Percentiles rank a stretch among this genome's conserved stretches.
These are phyloP conservation scores for Pigoraptor vietnamica DNA, from an alignment of 78 protist genomes.

Conservation along the genomic window DNA sequence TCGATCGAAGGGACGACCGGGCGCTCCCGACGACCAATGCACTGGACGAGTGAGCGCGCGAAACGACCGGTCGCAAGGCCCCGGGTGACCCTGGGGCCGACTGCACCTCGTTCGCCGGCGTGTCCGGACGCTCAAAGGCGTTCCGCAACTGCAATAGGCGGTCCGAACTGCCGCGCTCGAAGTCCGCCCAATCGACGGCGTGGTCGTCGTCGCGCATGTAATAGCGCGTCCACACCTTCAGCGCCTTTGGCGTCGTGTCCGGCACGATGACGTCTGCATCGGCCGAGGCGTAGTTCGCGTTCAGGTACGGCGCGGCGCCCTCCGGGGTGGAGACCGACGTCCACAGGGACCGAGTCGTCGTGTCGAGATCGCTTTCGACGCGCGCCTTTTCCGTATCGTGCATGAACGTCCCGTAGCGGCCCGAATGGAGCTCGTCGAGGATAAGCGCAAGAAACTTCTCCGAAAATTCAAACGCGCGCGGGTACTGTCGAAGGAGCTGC, in stretches of 20 bases:
- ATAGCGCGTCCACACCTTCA: not conserved
- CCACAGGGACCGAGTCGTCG: not conserved
- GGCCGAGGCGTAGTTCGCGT: not conserved
- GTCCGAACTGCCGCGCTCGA: not conserved
- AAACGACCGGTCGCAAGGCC: not conserved
- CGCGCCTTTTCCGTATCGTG: not conserved
- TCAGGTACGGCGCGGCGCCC: not conserved
- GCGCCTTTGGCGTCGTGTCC: not conserved
- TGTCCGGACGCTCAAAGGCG: not conserved
- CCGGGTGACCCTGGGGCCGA: not conserved
- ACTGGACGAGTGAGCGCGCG: not conserved
- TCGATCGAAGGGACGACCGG: not conserved
- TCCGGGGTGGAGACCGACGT: not conserved
- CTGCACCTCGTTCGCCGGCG: not conserved
- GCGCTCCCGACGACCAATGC: not conserved
- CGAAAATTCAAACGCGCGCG: conserved; percentile 83
- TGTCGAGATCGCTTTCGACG: not conserved
- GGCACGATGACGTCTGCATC: not conserved
- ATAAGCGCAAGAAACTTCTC: conserved; percentile 34
- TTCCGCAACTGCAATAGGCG: not conserved
- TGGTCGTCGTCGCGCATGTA: not conserved
- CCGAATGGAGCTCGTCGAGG: not conserved
- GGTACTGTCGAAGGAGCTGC: conserved; percentile 65
- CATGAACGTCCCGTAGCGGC: conserved; percentile 1
- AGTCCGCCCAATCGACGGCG: not conserved